Conservation (phyloP, 768 basidiomycete species). For the Russula abietina region DNA sequence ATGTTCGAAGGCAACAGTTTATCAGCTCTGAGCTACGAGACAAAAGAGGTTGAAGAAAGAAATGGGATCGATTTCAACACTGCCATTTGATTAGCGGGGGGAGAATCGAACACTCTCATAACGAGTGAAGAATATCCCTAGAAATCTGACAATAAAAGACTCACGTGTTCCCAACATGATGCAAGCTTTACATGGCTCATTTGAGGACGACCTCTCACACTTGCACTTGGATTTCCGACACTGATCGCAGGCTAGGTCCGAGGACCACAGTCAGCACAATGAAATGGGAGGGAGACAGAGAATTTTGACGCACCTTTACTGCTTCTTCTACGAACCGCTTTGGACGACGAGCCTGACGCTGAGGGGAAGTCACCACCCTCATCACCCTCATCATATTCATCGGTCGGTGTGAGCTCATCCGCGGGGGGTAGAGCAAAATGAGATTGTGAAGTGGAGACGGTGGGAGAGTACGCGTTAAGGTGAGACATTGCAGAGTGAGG, state of each 20-base stretch:
- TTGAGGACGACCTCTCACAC: constrained; percentile 61
- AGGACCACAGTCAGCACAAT: neutral
- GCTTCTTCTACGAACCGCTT: constrained; percentile 61
- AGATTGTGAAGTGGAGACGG: constrained; percentile 6
- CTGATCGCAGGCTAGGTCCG: constrained; percentile 67
- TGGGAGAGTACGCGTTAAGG: constrained; percentile 2
- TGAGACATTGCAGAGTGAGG: neutral
- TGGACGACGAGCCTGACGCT: constrained; percentile 24
- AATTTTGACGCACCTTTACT: constrained; percentile 53
- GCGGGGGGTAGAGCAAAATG: constrained; percentile 14
- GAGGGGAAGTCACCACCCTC: constrained; percentile 47
- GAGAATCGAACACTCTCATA: neutral
- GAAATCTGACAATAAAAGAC: constrained; percentile 25
- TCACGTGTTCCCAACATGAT: constrained; percentile 64
- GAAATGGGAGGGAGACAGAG: neutral
- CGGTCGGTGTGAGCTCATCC: constrained; percentile 42
- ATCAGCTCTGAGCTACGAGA: constrained; percentile 18
- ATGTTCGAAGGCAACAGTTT: neutral
- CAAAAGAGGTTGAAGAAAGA: neutral
- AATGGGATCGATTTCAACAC: neutral
- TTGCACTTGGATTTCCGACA: constrained; percentile 75
- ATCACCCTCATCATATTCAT: constrained; percentile 58
- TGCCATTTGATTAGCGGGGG: neutral
- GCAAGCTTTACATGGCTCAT: constrained; percentile 72
- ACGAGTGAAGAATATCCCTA: neutral